These are phyloP conservation scores for Paragyromitra xinjiangensis DNA, from an alignment of 495 filamentous ascomycete species.

Conservation along the genomic window DNA sequence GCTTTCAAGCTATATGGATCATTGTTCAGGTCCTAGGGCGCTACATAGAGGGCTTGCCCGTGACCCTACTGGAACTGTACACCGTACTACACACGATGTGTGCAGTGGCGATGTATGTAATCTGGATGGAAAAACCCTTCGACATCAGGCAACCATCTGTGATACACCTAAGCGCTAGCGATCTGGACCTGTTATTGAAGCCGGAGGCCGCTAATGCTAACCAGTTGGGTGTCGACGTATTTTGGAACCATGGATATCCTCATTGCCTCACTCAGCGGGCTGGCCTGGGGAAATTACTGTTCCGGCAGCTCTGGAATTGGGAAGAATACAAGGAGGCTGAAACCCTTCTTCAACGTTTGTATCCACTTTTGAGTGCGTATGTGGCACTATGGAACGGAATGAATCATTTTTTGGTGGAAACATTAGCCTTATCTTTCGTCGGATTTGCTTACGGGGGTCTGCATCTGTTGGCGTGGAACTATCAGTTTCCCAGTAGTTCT, in stretches of 20 bases:
- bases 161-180: background rate
- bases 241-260: slow-evolving; percentile 31
- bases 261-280: slow-evolving; percentile 34
- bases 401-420: slow-evolving; percentile 8
- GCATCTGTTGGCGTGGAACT: slow-evolving; percentile 37
- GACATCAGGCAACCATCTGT: slow-evolving; percentile 40
- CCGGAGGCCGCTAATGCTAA: slow-evolving; percentile 10
- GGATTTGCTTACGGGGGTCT: slow-evolving; percentile 49
- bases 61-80: slow-evolving; percentile 59
- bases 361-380: slow-evolving; percentile 22
- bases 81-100: slow-evolving; percentile 59
- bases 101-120: slow-evolving; percentile 58
- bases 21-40: slow-evolving; percentile 58
- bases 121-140: slow-evolving; percentile 61
- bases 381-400: slow-evolving; percentile 28
- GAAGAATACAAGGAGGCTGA: background rate
- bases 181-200: background rate
- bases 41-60: slow-evolving; percentile 45
- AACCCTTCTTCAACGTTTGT: background rate
- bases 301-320: slow-evolving; percentile 34
- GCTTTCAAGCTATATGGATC: slow-evolving; percentile 60
- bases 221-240: slow-evolving; percentile 9
- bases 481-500: background rate
- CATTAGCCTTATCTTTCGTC: slow-evolving; percentile 29
- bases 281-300: slow-evolving; percentile 32